Conservation (phyloP, 257 asterid species). For the Leptodermis oblonga region DNA sequence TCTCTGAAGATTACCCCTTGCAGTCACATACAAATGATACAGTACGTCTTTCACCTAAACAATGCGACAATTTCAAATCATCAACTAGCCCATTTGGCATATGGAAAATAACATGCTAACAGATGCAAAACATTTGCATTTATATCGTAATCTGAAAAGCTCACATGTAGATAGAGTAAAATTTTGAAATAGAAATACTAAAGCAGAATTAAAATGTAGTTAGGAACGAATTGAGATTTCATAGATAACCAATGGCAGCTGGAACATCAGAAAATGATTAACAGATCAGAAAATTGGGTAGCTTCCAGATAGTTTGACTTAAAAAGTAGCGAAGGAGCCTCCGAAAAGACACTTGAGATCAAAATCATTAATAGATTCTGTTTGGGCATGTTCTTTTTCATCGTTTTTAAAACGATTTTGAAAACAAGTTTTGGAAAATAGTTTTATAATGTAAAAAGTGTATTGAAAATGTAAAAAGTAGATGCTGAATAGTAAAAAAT, state of each 20-base stretch:
- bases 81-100: not conserved
- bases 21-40: slow-evolving; percentile 65
- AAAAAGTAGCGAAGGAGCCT: not conserved
- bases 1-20: slow-evolving; percentile 83
- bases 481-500: no score
- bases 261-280: not conserved
- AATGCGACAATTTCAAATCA: slow-evolving; percentile 1
- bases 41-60: slow-evolving; percentile 72
- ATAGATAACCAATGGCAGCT: not conserved
- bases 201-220: not conserved
- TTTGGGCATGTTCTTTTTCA: no score
- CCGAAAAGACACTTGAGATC: not conserved
- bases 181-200: not conserved
- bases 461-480: no score
- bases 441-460: no score
- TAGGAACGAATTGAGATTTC: not conserved
- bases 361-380: no score
- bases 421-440: no score
- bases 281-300: not conserved
- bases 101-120: not conserved
- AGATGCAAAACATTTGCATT: not conserved
- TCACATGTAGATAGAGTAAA: not conserved
- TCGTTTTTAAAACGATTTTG: no score
- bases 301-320: not conserved
- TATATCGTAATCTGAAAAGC: not conserved